Evolutionary conservation across 1,139 yeast genomes (phyloP).

Genomic region (Meyerozyma athensensis): DNA sequence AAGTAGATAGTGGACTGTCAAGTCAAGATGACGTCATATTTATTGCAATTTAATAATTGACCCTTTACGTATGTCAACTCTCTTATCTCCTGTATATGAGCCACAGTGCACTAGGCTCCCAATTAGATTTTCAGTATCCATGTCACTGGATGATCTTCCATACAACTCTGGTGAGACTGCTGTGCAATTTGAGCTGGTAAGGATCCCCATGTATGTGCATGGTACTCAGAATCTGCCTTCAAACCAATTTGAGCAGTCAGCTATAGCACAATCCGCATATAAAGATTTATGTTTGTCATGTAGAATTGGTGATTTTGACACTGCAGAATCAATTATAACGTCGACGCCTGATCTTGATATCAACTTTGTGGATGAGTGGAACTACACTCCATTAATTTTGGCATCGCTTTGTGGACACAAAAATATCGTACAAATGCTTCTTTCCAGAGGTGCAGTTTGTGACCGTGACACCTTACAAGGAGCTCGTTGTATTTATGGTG

Average conservation of each 20-base stretch:
- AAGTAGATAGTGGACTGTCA: not conserved
- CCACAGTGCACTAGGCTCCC: not conserved
- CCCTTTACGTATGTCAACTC: not conserved
- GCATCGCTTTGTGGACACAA: conserved; percentile 76
- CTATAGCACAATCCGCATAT: conserved; percentile 19
- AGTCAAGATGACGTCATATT: not conserved
- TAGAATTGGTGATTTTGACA: conserved; percentile 61
- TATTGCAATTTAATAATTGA: not conserved
- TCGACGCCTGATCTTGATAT: conserved; percentile 49
- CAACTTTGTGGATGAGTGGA: conserved; percentile 67
- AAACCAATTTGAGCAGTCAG: not conserved
- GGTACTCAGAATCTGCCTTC: not conserved
- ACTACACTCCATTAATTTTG: conserved; percentile 67
- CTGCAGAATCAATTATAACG: conserved; percentile 50
- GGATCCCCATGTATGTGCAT: conserved; percentile 1
- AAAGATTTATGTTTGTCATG: conserved; percentile 60
- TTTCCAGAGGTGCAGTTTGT: conserved; percentile 66
- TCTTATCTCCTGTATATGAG: not conserved
- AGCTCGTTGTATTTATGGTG: conserved; percentile 75
- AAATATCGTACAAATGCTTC: conserved; percentile 51
- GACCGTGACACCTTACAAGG: conserved; percentile 80
- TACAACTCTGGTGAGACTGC: not conserved
- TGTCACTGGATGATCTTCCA: not conserved
- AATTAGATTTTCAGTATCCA: not conserved
- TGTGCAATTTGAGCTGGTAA: conserved; percentile 1